Evolutionary conservation across 345 rosid species (phyloP).

Genomic region (Syzygium aqueum): DNA sequence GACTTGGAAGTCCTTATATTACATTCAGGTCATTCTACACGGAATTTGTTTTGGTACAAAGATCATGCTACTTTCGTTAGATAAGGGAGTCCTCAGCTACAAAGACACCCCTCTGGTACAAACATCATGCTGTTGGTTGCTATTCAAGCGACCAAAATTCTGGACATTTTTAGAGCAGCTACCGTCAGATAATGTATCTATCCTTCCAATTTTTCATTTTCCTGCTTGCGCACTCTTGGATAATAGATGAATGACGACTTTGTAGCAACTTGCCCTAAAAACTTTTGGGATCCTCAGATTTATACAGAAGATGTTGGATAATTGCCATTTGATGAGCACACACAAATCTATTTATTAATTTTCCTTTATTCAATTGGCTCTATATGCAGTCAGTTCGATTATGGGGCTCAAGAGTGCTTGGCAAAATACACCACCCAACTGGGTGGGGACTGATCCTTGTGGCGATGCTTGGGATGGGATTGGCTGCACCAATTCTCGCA

Average conservation of each 20-base stretch:
- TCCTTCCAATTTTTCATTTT: not conserved
- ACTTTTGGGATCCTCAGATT: not conserved
- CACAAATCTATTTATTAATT: not conserved
- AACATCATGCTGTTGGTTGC: not conserved
- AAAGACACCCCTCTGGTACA: not conserved
- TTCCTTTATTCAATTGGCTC: not conserved
- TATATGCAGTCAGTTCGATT: slow-evolving; percentile 35
- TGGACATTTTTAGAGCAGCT: not conserved
- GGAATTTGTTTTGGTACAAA: not conserved
- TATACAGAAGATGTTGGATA: not conserved
- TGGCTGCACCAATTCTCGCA: slow-evolving; percentile 32
- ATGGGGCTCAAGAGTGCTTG: slow-evolving; percentile 25
- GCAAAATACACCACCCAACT: slow-evolving; percentile 43
- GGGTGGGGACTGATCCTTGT: slow-evolving; percentile 75
- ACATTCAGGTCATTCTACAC: not conserved
- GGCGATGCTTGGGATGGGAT: slow-evolving; percentile 65
- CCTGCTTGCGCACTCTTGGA: not conserved
- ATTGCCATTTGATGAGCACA: not conserved
- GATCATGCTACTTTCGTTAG: not conserved
- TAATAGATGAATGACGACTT: not conserved
- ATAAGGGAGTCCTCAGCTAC: not conserved
- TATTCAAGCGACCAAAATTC: not conserved
- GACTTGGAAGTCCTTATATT: not conserved
- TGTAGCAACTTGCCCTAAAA: not conserved
- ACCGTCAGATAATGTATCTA: not conserved